phyloP scores from a whole-genome alignment of 2,329 filamentous ascomycete genomes.

The Ilyonectria robusta region DNA sequence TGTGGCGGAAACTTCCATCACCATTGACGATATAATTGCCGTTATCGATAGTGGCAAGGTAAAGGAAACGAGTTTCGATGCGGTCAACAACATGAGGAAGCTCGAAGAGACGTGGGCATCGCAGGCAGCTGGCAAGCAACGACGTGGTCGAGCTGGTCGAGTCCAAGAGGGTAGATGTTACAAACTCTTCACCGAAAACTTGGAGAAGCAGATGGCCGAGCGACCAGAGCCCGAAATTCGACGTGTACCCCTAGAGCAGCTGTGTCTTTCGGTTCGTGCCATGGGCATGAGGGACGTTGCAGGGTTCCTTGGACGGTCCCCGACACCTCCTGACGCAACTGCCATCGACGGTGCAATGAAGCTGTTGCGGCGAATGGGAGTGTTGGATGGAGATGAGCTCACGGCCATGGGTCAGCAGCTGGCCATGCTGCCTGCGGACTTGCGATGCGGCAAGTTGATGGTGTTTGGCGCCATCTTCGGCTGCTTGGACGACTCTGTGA shows the following conservation, averaged over 20 bases:
- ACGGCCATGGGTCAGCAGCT: constrained; percentile 93
- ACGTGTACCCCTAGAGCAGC: constrained; percentile 91
- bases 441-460: constrained; percentile 94
- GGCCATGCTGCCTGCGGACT: constrained; percentile 94
- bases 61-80: constrained; percentile 96
- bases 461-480: constrained; percentile 95
- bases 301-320: constrained; percentile 84
- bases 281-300: constrained; percentile 92
- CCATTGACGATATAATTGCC: constrained; percentile 96
- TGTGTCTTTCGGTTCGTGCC: constrained; percentile 93
- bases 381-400: constrained; percentile 86
- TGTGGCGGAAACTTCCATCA: constrained; percentile 98
- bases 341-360: constrained; percentile 89
- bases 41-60: constrained; percentile 96
- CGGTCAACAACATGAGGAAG: constrained; percentile 92
- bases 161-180: constrained; percentile 93
- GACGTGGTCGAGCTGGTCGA: constrained; percentile 92
- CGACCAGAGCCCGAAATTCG: constrained; percentile 94
- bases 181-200: constrained; percentile 91
- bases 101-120: constrained; percentile 97
- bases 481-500: constrained; percentile 89
- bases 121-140: constrained; percentile 92
- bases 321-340: constrained; percentile 88
- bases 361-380: constrained; percentile 87
- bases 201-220: constrained; percentile 88